A percentile compares a stretch with the other conserved stretches of the same genome.
Conservation (phyloP, 2,329 filamentous ascomycete genomes). For the Cladophialophora carrionii region DNA sequence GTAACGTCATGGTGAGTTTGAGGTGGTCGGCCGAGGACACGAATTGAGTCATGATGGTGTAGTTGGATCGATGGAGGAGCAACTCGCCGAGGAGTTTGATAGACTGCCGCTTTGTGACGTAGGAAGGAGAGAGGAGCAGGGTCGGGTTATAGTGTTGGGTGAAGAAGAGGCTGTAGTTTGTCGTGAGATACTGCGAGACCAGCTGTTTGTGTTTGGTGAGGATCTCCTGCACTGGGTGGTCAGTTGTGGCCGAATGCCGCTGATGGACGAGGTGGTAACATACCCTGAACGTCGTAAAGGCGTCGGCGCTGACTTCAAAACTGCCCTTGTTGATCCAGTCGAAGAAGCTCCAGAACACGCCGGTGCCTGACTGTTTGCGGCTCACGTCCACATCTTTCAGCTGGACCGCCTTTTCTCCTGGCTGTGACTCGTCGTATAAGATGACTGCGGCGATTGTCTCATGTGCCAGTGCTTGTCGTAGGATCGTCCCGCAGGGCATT, state of each 20-base stretch:
- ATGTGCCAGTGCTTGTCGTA: constrained; percentile 87
- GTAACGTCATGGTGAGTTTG: constrained; percentile 96
- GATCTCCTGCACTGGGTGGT: constrained; percentile 68
- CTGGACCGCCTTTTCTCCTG: constrained; percentile 73
- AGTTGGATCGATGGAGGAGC: constrained; percentile 90
- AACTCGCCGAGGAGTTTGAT: constrained; percentile 97
- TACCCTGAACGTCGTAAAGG: constrained; percentile 95
- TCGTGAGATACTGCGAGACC: constrained; percentile 81
- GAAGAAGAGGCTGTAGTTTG: constrained; percentile 95
- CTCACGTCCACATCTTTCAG: constrained; percentile 77
- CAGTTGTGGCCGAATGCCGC: neutral
- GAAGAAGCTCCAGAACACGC: constrained; percentile 96
- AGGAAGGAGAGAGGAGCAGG: constrained; percentile 88
- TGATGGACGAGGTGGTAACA: constrained; percentile 38
- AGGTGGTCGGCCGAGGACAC: constrained; percentile 94
- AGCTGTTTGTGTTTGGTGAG: constrained; percentile 91
- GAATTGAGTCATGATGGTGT: constrained; percentile 96
- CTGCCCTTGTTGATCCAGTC: constrained; percentile 95
- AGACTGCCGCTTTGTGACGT: constrained; percentile 96
- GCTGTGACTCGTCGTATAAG: constrained; percentile 83
- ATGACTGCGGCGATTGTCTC: constrained; percentile 89
- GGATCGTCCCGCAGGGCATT: constrained; percentile 84
- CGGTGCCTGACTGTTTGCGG: constrained; percentile 72
- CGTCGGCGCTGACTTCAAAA: constrained; percentile 95
- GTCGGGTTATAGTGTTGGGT: constrained; percentile 69